Evolutionary conservation across 441 rosid genomes (phyloP), one percentile per base, ranked within the genome.

Genomic region (Corymbia calophylla): DNA sequence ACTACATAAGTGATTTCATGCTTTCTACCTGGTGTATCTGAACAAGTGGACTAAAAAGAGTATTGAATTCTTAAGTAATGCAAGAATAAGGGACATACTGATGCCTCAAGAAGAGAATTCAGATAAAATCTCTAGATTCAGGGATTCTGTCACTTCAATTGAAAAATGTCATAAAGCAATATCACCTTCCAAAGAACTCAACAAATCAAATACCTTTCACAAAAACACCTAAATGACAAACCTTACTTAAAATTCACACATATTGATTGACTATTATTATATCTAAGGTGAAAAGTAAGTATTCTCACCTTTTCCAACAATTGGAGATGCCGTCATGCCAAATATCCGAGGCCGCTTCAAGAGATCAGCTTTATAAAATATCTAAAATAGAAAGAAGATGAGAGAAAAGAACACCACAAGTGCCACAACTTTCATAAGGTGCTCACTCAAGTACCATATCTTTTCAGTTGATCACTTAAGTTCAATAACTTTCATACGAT

Each of bases 301-400:
- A 53, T 21, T 19, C 77, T 91, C 92, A 98, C 99, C 99, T 98
- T 96, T 95, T 89, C 99, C 99, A 85, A 97, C 97, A 82, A 98
- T 93, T 32, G 99, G 99, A 91, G 99, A 98, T 84, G 99, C 99
- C 39, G 99, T 98, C 99, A 98, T 97, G 92, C 99, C 99, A 94
- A 98, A 98, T 92, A 98, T 93, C 44, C 96, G 99, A 86, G 99
- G 99, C 89, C 88, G 90, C 92, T 94, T 95, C 88, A 89, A 91
- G 53, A 88, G 90, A 89, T 93, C 90, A 84, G 91, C 89, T 91
- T 95, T 93, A 92, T 97, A 98, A 92, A 95, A 97, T 81, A 93
- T 94, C 99, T 98, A 91, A 90, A 93, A 27, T 90, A 91, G 91
- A 87, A 89, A 89, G 86, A 93, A 90, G 86, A 84, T 88, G 88